Evolutionary conservation across 1,284 basidiomycete genomes (phyloP).

Genomic region (Chiua sp.): DNA sequence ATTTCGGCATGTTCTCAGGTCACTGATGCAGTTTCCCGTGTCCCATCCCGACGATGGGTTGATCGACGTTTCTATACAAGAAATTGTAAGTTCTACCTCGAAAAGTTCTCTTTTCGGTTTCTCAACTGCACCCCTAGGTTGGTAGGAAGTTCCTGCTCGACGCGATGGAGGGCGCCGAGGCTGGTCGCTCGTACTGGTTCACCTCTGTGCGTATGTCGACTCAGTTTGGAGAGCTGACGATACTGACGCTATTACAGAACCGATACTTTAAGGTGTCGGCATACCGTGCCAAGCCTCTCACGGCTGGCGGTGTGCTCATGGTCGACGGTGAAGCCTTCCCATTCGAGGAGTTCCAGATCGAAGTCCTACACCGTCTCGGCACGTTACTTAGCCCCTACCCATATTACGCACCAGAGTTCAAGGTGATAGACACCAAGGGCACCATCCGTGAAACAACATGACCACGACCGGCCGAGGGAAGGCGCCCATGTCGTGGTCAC

Average conservation of each 20-base stretch:
- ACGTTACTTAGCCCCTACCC: conserved; percentile 76
- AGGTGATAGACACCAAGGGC: conserved; percentile 28
- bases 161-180: conserved; percentile 70
- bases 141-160: conserved; percentile 59
- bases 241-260: conserved; percentile 49
- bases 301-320: conserved; percentile 57
- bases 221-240: background rate
- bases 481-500: background rate
- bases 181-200: conserved; percentile 74
- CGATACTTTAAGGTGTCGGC: conserved; percentile 83
- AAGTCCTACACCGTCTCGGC: conserved; percentile 76
- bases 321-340: conserved; percentile 89
- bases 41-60: conserved; percentile 80
- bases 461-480: background rate
- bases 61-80: conserved; percentile 80
- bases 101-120: background rate
- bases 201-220: conserved; percentile 44
- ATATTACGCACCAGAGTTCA: conserved; percentile 63
- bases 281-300: conserved; percentile 74
- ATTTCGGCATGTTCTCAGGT: conserved; percentile 43
- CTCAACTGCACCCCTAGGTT: conserved; percentile 41
- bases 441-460: conserved; percentile 19
- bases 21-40: conserved; percentile 89
- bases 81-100: conserved; percentile 49
- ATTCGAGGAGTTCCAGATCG: conserved; percentile 84